Conservation (phyloP, 169 alveolate species). For the Plasmodium fragile region DNA sequence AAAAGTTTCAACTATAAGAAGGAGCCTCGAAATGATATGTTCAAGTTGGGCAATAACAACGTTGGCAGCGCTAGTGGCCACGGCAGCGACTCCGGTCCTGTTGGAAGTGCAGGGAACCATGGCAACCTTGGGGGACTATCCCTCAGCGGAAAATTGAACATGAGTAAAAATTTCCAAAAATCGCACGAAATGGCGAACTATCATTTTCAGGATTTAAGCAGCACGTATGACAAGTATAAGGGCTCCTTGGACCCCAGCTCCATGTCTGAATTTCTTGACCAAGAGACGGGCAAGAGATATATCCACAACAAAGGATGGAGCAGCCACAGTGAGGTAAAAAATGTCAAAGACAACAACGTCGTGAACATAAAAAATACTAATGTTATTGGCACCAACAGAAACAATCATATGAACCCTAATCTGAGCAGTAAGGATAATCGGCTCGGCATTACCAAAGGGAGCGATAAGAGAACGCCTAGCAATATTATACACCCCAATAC, state of each 20-base stretch:
- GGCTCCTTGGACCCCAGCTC: background rate
- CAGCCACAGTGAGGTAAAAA: background rate
- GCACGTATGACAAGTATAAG: background rate
- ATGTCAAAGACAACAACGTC: background rate
- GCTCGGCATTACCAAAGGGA: background rate
- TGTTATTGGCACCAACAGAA: background rate
- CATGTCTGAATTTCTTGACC: background rate
- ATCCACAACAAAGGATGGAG: background rate
- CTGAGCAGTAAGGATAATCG: slow-evolving; percentile 1
- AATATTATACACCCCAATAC: background rate
- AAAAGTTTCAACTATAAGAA: slow-evolving; percentile 11
- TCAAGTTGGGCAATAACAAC: background rate
- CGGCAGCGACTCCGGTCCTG: background rate
- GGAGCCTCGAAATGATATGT: slow-evolving; percentile 26
- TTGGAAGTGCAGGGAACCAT: background rate
- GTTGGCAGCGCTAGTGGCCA: background rate
- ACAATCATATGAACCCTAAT: background rate
- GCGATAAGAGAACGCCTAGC: background rate
- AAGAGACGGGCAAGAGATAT: background rate
- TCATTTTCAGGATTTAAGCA: background rate
- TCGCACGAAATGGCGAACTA: background rate
- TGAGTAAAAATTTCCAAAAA: background rate
- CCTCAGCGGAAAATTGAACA: background rate
- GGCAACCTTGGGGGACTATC: background rate
- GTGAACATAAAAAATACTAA: background rate